Base-by-base conservation (phyloP, 2,329 filamentous ascomycete species). In the Beauveria medogensis region DNA sequence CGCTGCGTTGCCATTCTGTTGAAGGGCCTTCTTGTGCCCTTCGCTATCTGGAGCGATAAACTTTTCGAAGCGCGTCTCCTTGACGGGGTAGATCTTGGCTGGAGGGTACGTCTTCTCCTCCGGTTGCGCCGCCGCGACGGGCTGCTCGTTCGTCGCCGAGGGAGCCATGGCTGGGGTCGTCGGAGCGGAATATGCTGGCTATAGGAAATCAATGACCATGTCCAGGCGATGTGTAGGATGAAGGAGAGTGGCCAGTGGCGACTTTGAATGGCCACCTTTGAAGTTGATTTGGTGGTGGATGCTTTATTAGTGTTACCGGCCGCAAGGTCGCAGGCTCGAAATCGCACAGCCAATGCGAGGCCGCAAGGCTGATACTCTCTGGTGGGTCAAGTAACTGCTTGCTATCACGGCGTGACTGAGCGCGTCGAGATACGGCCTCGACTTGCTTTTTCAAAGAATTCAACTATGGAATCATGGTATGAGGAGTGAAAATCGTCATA, bases 1-100 rank as follows among this genome's bases (percentile, higher is more conserved):
- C 55, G 92, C 91, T 56, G 87, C 89, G 51, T 78, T 77, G 62
- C 78, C 81, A 18, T 80, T 73, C 22, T 81, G 76, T 61, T 83
- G 76, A 55, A 83, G 80, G 63, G 90, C 92, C 66, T 82, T 80
- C 68, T 84, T 81, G 70, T 89, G 92, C 53, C 89, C 90, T 68
- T 93, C 87, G 9, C 80, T 76, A 67, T 83, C 78, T 2, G 80
- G 74, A 34, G 78, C 73, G 43, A 82, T 74, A 60, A 75, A 80
- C 63, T 80, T 80, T 64, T 86, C 83, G 68, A 87, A 87, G 64
- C 77, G 80, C 62, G 78, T 80, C 69, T 88, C 86, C 68, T 82
- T 82, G 62, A 85, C 81, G n/a, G 79, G 77, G 65, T 84, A 85
- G 58, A 88, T 78, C 47, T 78, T 79, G 63, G 83, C 75, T 41